Base-by-base conservation (phyloP, 1,284 basidiomycete genomes). In the Xerocomus nothofagi region DNA sequence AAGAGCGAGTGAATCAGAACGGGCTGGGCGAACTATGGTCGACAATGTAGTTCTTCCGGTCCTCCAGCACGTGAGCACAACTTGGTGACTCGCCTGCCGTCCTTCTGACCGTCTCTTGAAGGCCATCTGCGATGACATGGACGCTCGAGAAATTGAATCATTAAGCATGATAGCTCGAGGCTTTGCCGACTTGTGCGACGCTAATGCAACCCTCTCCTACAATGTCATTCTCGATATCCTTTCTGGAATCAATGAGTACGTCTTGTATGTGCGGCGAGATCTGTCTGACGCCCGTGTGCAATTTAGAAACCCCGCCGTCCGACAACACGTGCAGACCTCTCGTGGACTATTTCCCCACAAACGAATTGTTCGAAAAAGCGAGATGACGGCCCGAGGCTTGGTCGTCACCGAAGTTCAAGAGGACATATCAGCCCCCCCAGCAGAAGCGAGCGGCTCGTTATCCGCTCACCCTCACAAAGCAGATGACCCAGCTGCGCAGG, bases 201-300 rank as follows among this genome's bases (percentile, higher is more conserved):
- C 82, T 24, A 93, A 95, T 61, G 82, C 94, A 0, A 83, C 87
- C 50, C 74, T 96, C 12, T 88, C 91, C 0, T 96, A 96, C 67
- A 85, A 84, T 53, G 74, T 95, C 44, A 81, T 98, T 38, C 81
- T 94, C 44, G 93, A 97, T 60, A 81, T 98, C 44, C 74, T 98
- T n/a, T 79, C 86, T 23, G 92, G 91, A 21, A 90, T 98, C 65
- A 91, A 95, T 68, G 87, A 91, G 91, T 93, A 68, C 57, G 89
- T 79, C 12, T 43, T 27, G 26, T 11, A 10, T 26, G 26, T 27
- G 41, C 21, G 29, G 26, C 21, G 23, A 45, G 39, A 33, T 34
- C 27, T 31, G 30, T 20, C 39, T 39, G 17, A 41, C 42, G 15
- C 53, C 53, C 39, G 34, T 47, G 53, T 48, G 3, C 15, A 20